Evolutionary conservation across 2,329 filamentous ascomycete genomes (phyloP), one percentile per base, ranked within the genome.

Genomic region (Rutstroemia sp.): DNA sequence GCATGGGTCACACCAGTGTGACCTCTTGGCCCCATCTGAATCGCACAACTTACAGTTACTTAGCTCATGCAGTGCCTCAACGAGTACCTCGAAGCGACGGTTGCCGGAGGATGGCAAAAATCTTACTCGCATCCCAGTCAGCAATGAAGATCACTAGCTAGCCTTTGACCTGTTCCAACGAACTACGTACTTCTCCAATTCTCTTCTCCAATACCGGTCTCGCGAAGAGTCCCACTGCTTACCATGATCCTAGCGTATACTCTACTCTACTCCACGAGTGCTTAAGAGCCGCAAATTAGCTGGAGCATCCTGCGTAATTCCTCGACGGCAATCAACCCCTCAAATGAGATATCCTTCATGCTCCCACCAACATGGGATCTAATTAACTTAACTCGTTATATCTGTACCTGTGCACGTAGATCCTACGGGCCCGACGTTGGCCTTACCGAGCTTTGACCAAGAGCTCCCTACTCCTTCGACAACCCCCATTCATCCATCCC

Each of bases 41-140:
- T 25, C 21, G 14, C 27, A 34, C 30, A 34, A 12, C 30, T 34
- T 34, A 14, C 9, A 34, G 12, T 9, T 34, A 14, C 30, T 34
- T 34, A 12, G 30, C 16, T 52, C 9, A 53, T 47, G 14, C 7
- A n/a, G 40, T 46, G 40, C 25, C 30, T 53, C 25, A 9, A 47
- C 4, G 25, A 10, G 9, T 34, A 3, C 30, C 30, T 34, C 4
- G 30, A 34, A 36, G 27, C 27, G 27, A 53, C n/a, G 6, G 30
- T 25, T 47, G 40, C 51, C 40, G 51, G 6, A 25, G 27, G 27
- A 53, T 53, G 51, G 25, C 34, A 50, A 14, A 53, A 47, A 23
- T 53, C 27, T 53, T 53, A 47, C 27, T 27, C 47, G 27, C 51
- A 14, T 47, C 6, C 19, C 51, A 23, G 27, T 53, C 5, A 47